A percentile compares a stretch with the other conserved stretches of the same genome.
Evolutionary conservation across 2,329 filamentous ascomycete species (phyloP).

Genomic region (Fusarium sp.): DNA sequence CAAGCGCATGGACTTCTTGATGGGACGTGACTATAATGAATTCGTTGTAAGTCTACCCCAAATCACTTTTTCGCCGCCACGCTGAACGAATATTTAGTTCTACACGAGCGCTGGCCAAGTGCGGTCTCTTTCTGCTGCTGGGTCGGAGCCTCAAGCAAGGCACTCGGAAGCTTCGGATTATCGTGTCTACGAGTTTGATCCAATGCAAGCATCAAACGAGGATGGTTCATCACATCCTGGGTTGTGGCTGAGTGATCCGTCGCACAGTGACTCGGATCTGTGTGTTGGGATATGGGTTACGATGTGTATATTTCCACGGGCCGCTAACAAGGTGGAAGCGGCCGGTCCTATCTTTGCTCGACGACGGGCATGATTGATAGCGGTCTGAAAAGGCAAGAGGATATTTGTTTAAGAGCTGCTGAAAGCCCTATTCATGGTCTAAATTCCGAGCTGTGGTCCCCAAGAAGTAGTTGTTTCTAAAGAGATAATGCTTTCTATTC

Average conservation of each 20-base stretch:
- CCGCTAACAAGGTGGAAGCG: neutral
- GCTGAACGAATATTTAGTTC: neutral
- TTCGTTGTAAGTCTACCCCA: conserved; percentile 3
- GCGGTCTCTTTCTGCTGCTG: neutral
- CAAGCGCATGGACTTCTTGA: neutral
- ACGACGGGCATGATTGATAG: too few relatives aligned
- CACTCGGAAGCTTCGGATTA: neutral
- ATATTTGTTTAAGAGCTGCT: too few relatives aligned
- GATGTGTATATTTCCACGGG: neutral
- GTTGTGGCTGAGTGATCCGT: neutral
- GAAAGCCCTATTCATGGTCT: too few relatives aligned
- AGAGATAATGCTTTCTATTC: too few relatives aligned
- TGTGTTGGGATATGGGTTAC: conserved; percentile 14
- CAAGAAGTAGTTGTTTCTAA: too few relatives aligned
- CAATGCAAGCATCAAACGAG: too few relatives aligned
- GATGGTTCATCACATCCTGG: too few relatives aligned
- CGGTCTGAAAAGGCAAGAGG: too few relatives aligned
- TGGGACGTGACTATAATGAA: neutral
- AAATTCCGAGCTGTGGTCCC: too few relatives aligned
- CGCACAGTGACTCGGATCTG: neutral
- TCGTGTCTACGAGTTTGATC: neutral
- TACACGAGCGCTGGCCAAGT: neutral
- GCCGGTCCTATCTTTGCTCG: conserved; percentile 1
- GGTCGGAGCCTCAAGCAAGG: neutral
- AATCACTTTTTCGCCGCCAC: neutral